Evolutionary conservation across 257 asterid genomes (phyloP).

Genomic region (Nemophila menziesii): DNA sequence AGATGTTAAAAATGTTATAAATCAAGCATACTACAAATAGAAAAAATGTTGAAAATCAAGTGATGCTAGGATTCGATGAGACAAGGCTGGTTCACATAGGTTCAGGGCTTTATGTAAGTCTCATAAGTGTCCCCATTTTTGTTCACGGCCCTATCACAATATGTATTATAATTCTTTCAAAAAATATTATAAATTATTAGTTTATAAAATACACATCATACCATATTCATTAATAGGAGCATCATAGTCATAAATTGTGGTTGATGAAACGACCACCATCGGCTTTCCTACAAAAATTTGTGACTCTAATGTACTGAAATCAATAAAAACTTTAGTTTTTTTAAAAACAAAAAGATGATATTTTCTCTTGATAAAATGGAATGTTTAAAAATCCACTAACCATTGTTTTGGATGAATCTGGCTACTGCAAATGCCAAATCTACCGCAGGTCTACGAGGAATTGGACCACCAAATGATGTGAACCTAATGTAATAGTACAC

Average conservation of each 20-base stretch:
- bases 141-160: constrained; percentile 59
- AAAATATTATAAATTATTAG: neutral
- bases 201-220: constrained; percentile 11
- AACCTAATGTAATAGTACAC: constrained; percentile 28
- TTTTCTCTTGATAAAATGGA: neutral
- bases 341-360: no score
- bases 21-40: no score
- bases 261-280: constrained; percentile 75
- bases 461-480: constrained; percentile 64
- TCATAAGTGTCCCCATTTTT: constrained; percentile 74
- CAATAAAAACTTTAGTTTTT: no score
- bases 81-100: constrained; percentile 81
- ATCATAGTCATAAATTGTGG: constrained; percentile 87
- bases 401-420: constrained; percentile 74
- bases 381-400: constrained; percentile 36
- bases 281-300: constrained; percentile 69
- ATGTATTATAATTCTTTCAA: neutral
- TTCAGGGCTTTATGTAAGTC: constrained; percentile 79
- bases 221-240: constrained; percentile 94
- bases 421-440: constrained; percentile 90
- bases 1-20: no score
- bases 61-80: constrained; percentile 68
- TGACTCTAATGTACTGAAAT: constrained; percentile 78
- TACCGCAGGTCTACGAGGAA: constrained; percentile 71
- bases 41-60: constrained; percentile 29